Conservation (phyloP, 306 rosid species). For the Lotus japonicus region DNA sequence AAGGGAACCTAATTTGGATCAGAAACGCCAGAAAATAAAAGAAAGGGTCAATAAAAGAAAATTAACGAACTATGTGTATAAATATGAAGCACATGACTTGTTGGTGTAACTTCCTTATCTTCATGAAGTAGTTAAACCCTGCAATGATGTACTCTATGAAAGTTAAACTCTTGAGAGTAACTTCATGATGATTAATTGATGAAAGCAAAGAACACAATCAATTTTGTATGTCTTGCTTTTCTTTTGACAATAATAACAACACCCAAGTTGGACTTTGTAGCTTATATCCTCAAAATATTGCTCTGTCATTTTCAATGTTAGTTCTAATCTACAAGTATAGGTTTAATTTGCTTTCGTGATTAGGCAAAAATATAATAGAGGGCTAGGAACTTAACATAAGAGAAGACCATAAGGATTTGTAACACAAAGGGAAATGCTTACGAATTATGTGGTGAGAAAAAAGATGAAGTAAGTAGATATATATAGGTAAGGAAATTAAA, state of each 20-base stretch:
- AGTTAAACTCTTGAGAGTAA: not conserved
- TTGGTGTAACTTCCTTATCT: not conserved
- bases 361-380: too few relatives aligned
- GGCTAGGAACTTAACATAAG: too few relatives aligned
- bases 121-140: not conserved
- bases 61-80: not conserved
- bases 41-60: not conserved
- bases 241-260: not conserved
- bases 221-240: not conserved
- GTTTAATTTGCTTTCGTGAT: too few relatives aligned
- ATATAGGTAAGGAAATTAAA: too few relatives aligned
- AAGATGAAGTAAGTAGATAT: too few relatives aligned
- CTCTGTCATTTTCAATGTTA: not conserved
- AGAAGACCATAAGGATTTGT: too few relatives aligned
- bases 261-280: not conserved
- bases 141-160: conserved; percentile 8
- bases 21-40: too few relatives aligned
- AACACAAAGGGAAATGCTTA: too few relatives aligned
- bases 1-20: too few relatives aligned
- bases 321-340: not conserved
- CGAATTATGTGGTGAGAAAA: too few relatives aligned
- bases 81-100: not conserved
- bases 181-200: not conserved
- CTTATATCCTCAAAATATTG: not conserved
- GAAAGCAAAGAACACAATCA: not conserved